Base-by-base conservation (phyloP, 1,139 yeast species). In the Wickerhamomyces sp. region DNA sequence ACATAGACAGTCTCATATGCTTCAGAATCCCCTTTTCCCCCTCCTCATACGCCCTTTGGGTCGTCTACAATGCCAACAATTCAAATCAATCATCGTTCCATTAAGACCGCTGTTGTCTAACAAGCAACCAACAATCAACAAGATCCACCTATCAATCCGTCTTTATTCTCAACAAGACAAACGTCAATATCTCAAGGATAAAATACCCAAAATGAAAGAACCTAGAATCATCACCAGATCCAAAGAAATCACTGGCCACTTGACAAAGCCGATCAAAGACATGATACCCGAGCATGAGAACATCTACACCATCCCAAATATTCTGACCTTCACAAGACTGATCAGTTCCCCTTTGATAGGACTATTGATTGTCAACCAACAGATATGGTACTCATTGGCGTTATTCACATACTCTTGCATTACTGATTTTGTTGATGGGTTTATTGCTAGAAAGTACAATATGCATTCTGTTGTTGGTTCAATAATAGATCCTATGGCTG, bases 401-500 rank as follows among this genome's bases (percentile, higher is more conserved):
- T 62, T 93, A 18, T 93, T 93, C 64, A 74, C 81, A 0, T 89
- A 88, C 58, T 90, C 97, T 0, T 87, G 97, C 55, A 63, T 90
- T 10, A 91, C 99, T 0, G 99, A 94, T 63, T 83, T 87, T 55
- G 67, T 91, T 27, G 99, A 94, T 63, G 99, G 99, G 0, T 87
- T 68, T 59, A 79, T 94, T 54, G 99, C 99, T 10, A 73, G 99
- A 45, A 76, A 67, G 50, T 91, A 67, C 70, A 81, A 89, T 46
- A 72, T 85, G 76, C 79, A 81, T 57, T 82, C 96, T 0, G 83
- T 87, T 2, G 77, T 91, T 6, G 99, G 99, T 0, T 85, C 96
- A 0, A 84, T 94, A 23, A 71, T 94, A 37, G 99, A 94, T 60
- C 99, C 99, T 0, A 75, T 90, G 70, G 99, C 99, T 0, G 99